Conservation (phyloP, 139 green algal species). For the Chlamydomonas eustigma region DNA sequence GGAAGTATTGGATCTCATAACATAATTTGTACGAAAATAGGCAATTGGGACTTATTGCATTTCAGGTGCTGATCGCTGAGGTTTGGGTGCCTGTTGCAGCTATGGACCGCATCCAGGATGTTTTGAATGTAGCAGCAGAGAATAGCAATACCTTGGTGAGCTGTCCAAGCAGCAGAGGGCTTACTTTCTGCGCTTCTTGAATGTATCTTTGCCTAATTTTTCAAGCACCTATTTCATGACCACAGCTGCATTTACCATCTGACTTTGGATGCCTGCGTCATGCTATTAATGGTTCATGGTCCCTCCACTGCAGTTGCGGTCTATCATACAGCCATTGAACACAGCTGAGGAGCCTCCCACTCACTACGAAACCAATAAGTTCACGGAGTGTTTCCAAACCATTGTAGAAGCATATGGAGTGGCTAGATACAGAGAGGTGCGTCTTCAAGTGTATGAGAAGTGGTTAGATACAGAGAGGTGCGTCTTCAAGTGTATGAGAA, state of each 20-base stretch:
- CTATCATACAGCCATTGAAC: constrained; percentile 86
- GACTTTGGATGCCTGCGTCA: too few species aligned
- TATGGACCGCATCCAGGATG: constrained; percentile 57
- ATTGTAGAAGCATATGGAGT: constrained; percentile 98
- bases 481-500: neutral
- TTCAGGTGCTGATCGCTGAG: constrained; percentile 83
- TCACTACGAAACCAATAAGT: constrained; percentile 88
- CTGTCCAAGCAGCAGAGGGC: too few species aligned
- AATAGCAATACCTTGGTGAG: constrained; percentile 43
- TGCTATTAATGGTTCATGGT: neutral
- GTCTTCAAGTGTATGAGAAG: constrained; percentile 4
- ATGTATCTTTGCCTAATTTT: too few species aligned
- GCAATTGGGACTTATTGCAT: too few species aligned
- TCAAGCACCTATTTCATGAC: too few species aligned
- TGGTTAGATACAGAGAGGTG: constrained; percentile 88
- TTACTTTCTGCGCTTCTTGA: too few species aligned
- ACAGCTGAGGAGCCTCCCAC: constrained; percentile 85
- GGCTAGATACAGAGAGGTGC: constrained; percentile 83
- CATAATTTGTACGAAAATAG: too few species aligned
- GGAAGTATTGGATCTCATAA: too few species aligned
- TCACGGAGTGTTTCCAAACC: constrained; percentile 84
- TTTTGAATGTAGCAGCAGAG: constrained; percentile 54
- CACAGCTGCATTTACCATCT: too few species aligned
- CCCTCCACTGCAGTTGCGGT: constrained; percentile 51
- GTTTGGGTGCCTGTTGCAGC: constrained; percentile 81